These are phyloP conservation scores for Wickerhamiella nectarea DNA, from an alignment of 805 yeast genomes.

Conservation along the genomic window DNA sequence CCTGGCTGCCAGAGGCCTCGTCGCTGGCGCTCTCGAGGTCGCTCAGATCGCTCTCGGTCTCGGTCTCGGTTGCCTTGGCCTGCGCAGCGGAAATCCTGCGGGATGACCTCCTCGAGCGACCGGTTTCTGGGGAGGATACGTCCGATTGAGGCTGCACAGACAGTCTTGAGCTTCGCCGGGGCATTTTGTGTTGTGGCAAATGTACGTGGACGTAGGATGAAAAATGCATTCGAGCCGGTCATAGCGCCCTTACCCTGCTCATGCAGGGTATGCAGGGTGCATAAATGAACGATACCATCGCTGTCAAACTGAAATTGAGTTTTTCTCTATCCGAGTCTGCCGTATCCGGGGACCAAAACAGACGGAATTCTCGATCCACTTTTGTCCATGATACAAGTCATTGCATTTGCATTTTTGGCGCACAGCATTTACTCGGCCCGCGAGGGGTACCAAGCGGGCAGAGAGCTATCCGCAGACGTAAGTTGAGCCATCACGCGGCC, in stretches of 20 bases:
- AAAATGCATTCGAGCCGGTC: no score
- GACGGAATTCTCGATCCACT: no score
- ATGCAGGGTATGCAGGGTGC: background rate
- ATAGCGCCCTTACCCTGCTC: background rate
- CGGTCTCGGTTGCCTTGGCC: no score
- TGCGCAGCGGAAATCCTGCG: background rate
- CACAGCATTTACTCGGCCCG: slow-evolving; percentile 4
- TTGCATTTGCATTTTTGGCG: background rate
- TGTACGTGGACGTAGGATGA: background rate
- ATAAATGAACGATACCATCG: background rate
- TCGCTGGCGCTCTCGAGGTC: background rate
- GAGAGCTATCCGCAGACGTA: slow-evolving; percentile 8
- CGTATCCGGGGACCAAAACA: no score
- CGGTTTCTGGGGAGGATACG: no score
- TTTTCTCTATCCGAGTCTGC: no score
- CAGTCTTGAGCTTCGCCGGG: slow-evolving; percentile 3
- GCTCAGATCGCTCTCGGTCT: no score
- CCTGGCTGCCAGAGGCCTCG: background rate
- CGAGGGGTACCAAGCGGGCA: background rate
- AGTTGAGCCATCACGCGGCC: no score
- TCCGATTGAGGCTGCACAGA: background rate
- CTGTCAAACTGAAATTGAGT: background rate
- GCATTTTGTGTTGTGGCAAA: background rate
- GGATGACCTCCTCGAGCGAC: no score
- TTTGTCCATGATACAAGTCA: background rate